Evolutionary conservation across 2,329 filamentous ascomycete species (phyloP), one percentile per base, ranked within the genome.

Genomic region (Microdochium trichocladiopsis): DNA sequence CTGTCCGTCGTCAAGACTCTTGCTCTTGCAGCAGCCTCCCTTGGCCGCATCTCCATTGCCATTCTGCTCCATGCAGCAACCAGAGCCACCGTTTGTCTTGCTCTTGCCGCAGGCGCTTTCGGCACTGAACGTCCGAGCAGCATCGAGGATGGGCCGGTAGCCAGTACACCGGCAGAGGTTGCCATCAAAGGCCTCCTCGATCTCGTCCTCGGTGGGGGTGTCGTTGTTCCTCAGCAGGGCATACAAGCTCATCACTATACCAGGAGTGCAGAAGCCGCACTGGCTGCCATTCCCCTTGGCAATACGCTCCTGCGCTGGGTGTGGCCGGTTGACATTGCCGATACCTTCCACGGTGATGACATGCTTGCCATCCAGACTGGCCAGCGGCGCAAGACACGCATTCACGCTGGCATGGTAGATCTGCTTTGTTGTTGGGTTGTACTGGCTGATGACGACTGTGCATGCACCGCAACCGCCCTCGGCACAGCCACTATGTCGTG

Each of bases 361-460:
- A 79, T 99, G 94, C 68, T 99, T 99, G 47, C 94, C 94, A 67
- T 97, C 94, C 45, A 97, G 82, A 62, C 91, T 95, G 59, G 91
- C 88, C 48, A 99, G 78, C 6, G 94, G 94, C 11, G 94, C 93
- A 50, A 99, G 77, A 67, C 94, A 99, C 43, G 94, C 94, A 67
- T 99, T 99, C 54, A 97, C 90, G 51, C 90, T 95, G 53, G 94
- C 94, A 75, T 99, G 93, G 65, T 97, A 97, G 60, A 97, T 89
- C 66, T 88, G 82, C 63, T 89, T 89, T 5, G 92, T 96, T 3
- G 90, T 95, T 1, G 91, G 91, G 64, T 97, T 97, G 65, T 87
- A 86, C 68, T 97, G 92, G 56, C 90, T 95, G 41, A 99, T 80
- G 25, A 99, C 92, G 47, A 97, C 90, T 45, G 93, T 97, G 66